Percentiles rank a stretch among this genome's conserved stretches.
Evolutionary conservation across 2,329 filamentous ascomycete species (phyloP).

Genomic region (Sclerotinia glacialis): DNA sequence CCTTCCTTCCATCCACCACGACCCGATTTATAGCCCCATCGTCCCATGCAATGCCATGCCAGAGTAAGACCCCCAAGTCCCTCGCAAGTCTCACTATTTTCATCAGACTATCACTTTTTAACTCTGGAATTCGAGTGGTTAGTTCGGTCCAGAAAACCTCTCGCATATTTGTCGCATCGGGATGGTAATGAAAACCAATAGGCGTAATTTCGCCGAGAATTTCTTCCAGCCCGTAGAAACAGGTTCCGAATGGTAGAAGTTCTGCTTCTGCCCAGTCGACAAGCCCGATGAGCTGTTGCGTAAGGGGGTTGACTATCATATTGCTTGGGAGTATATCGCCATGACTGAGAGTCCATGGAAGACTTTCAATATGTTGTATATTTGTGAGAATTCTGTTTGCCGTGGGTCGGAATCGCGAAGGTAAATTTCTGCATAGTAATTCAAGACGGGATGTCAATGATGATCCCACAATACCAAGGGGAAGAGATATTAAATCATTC

Average conservation of each 20-base stretch:
- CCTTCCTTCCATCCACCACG: slow-evolving; percentile 51
- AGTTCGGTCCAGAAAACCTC: slow-evolving; percentile 49
- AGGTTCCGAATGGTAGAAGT: slow-evolving; percentile 56
- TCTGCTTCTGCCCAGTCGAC: slow-evolving; percentile 66
- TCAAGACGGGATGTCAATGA: slow-evolving; percentile 45
- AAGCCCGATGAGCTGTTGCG: slow-evolving; percentile 50
- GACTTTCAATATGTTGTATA: slow-evolving; percentile 41
- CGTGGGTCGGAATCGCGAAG: slow-evolving; percentile 36
- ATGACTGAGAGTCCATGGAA: slow-evolving; percentile 58
- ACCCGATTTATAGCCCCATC: slow-evolving; percentile 57
- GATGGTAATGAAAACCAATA: slow-evolving; percentile 44
- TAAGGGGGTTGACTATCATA: slow-evolving; percentile 49
- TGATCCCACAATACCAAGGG: slow-evolving; percentile 43
- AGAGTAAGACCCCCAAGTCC: slow-evolving; percentile 57
- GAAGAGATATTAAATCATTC: slow-evolving; percentile 10
- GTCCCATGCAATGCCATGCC: slow-evolving; percentile 64
- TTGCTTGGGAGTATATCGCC: slow-evolving; percentile 59
- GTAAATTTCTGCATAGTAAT: slow-evolving; percentile 41
- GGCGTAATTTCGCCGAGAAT: slow-evolving; percentile 50
- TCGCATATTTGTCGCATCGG: slow-evolving; percentile 46
- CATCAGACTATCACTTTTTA: slow-evolving; percentile 32
- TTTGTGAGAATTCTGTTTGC: slow-evolving; percentile 33
- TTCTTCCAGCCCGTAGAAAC: slow-evolving; percentile 60
- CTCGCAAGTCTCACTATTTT: slow-evolving; percentile 46
- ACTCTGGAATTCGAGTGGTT: slow-evolving; percentile 40